A percentile compares a stretch with the other conserved stretches of the same genome.
Conservation (phyloP, 805 yeast species). For the Teunomyces gatunensis region DNA sequence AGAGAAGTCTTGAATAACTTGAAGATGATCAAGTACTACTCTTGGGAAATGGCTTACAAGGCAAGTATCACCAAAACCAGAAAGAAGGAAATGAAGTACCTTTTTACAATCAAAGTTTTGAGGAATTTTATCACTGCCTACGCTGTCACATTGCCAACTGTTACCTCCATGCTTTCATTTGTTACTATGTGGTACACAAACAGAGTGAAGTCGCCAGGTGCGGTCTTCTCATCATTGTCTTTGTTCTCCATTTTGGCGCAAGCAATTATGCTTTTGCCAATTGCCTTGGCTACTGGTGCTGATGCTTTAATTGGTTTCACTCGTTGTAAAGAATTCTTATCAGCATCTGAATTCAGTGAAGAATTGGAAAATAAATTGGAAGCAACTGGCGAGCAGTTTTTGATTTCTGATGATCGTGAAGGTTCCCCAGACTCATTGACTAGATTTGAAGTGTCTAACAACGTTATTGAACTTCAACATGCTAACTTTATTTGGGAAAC, state of each 20-base stretch:
- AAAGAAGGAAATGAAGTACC: conserved; percentile 36
- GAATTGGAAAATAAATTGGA: conserved; percentile 9
- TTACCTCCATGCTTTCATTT: conserved; percentile 46
- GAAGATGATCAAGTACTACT: conserved; percentile 44
- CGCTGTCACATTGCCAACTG: conserved; percentile 42
- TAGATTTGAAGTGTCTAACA: background rate
- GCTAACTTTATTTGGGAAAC: conserved; percentile 33
- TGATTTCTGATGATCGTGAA: conserved; percentile 7
- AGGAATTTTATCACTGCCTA: conserved; percentile 43
- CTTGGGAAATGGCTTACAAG: conserved; percentile 47
- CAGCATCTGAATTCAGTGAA: conserved; percentile 15
- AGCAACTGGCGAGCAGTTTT: conserved; percentile 8
- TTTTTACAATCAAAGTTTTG: conserved; percentile 41
- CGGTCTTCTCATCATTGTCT: conserved; percentile 42
- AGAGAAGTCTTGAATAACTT: conserved; percentile 41
- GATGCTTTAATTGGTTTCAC: conserved; percentile 43
- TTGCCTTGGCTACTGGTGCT: conserved; percentile 44
- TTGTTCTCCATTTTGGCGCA: conserved; percentile 44
- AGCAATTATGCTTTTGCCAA: conserved; percentile 42
- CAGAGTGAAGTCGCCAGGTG: conserved; percentile 33
- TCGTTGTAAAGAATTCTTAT: conserved; percentile 22
- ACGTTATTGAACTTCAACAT: conserved; percentile 22
- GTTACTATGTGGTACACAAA: conserved; percentile 47
- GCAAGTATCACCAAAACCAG: conserved; percentile 34
- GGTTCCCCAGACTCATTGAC: background rate